Conservation (phyloP, 2,329 filamentous ascomycete species). For the Epichloe festucae region DNA sequence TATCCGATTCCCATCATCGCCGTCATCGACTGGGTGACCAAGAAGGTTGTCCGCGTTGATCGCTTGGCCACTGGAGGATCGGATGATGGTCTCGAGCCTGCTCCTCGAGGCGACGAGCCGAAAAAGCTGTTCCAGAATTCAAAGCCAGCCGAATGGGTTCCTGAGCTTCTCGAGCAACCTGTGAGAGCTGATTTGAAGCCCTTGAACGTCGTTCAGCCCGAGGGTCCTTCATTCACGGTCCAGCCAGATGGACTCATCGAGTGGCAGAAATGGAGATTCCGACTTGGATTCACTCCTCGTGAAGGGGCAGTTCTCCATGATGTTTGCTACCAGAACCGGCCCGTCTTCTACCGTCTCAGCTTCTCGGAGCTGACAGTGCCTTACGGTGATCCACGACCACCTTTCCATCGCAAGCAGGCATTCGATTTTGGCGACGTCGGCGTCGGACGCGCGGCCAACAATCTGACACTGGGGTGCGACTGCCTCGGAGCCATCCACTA, state of each 20-base stretch:
- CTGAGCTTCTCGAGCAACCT: conserved; percentile 35
- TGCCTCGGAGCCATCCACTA: conserved; percentile 56
- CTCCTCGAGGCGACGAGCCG: conserved; percentile 22
- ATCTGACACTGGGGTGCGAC: conserved; percentile 55
- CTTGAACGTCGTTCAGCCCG: conserved; percentile 57
- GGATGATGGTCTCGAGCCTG: conserved; percentile 30
- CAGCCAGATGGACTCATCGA: conserved; percentile 32
- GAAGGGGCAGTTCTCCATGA: conserved; percentile 62
- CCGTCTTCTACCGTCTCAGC: conserved; percentile 52
- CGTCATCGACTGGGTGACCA: conserved; percentile 44
- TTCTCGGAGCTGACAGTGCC: conserved; percentile 59
- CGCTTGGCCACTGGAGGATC: conserved; percentile 36
- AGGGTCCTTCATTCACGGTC: conserved; percentile 54
- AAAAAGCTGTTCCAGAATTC: conserved; percentile 32
- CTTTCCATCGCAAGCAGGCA: conserved; percentile 56
- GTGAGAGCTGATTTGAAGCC: conserved; percentile 47
- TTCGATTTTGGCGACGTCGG: conserved; percentile 61
- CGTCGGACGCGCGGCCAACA: conserved; percentile 54
- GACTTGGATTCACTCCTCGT: conserved; percentile 55
- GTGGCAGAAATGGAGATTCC: conserved; percentile 59
- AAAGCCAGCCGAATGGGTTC: conserved; percentile 31
- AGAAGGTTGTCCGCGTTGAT: conserved; percentile 43
- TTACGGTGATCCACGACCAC: conserved; percentile 51
- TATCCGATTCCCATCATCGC: conserved; percentile 48
- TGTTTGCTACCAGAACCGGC: conserved; percentile 51